Conservation (phyloP, 176 grass and related monocot species). For the Triticum dicoccoides region DNA sequence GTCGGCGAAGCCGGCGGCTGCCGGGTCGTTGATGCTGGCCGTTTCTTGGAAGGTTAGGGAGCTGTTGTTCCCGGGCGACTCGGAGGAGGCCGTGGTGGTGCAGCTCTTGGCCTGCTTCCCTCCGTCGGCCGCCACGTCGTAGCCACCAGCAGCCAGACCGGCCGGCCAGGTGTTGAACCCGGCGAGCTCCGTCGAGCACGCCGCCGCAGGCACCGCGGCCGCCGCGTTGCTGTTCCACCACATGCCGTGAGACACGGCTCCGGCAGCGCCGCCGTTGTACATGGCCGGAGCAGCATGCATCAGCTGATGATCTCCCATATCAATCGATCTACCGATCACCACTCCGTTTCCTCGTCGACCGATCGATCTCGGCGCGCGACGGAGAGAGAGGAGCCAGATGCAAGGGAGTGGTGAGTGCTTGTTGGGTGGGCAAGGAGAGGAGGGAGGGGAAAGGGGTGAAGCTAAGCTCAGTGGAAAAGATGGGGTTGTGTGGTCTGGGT, state of each 20-base stretch:
- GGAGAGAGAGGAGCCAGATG: slow-evolving; percentile 2
- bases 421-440: slow-evolving; percentile 40
- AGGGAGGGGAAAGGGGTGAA: slow-evolving; percentile 32
- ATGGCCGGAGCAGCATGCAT: slow-evolving; percentile 51
- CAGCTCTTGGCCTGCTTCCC: slow-evolving; percentile 34
- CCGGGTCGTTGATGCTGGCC: slow-evolving; percentile 12
- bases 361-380: background rate
- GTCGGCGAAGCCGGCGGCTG: background rate
- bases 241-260: background rate
- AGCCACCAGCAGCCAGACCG: slow-evolving; percentile 5
- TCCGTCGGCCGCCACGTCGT: slow-evolving; percentile 30
- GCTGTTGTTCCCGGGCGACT: slow-evolving; percentile 39
- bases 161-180: slow-evolving; percentile 37
- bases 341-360: background rate
- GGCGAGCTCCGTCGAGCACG: slow-evolving; percentile 48
- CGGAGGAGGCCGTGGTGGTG: slow-evolving; percentile 48
- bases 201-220: background rate
- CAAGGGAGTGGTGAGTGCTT: slow-evolving; percentile 21
- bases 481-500: slow-evolving; percentile 21
- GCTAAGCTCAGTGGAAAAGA: slow-evolving; percentile 32
- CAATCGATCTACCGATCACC: background rate
- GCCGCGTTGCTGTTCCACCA: slow-evolving; percentile 36
- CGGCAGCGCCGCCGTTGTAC: slow-evolving; percentile 28
- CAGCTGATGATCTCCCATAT: slow-evolving; percentile 56
- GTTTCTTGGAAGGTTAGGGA: slow-evolving; percentile 56